A percentile compares a stretch with the other conserved stretches of the same genome.
phyloP scores from a whole-genome alignment of 225 moss, liverwort and hornwort genomes.

The Bryoerythrophyllum caledonicum region DNA sequence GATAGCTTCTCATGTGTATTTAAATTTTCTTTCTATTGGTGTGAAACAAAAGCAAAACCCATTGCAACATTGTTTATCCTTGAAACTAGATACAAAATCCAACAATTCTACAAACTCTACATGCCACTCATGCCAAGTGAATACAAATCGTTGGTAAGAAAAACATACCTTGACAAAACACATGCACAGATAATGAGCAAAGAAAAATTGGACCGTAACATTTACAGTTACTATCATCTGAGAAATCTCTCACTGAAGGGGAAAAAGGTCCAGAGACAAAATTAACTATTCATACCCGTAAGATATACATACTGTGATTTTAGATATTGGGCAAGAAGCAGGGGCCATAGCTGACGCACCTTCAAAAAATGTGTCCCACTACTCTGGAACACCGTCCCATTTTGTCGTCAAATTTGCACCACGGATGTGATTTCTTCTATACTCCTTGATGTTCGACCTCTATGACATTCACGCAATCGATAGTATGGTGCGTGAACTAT shows the following conservation, averaged over 20 bases:
- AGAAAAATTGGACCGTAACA: background rate
- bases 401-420: constrained; percentile 35
- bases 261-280: background rate
- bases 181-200: background rate
- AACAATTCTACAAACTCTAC: no score
- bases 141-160: background rate
- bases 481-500: background rate
- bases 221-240: background rate
- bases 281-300: background rate
- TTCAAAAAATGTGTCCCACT: background rate
- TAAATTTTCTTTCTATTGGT: no score
- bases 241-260: background rate
- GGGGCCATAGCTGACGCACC: background rate
- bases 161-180: background rate
- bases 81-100: no score
- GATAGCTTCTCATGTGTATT: no score
- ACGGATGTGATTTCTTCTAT: background rate
- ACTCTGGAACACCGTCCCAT: constrained; percentile 5
- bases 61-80: no score
- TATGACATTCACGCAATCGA: background rate
- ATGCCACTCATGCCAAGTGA: no score
- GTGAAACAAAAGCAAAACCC: no score
- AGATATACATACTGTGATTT: background rate
- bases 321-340: background rate
- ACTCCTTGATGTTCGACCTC: constrained; percentile 13